These are phyloP conservation scores for Kwoniella heveanensis DNA, from an alignment of 768 basidiomycete species.

Conservation along the genomic window DNA sequence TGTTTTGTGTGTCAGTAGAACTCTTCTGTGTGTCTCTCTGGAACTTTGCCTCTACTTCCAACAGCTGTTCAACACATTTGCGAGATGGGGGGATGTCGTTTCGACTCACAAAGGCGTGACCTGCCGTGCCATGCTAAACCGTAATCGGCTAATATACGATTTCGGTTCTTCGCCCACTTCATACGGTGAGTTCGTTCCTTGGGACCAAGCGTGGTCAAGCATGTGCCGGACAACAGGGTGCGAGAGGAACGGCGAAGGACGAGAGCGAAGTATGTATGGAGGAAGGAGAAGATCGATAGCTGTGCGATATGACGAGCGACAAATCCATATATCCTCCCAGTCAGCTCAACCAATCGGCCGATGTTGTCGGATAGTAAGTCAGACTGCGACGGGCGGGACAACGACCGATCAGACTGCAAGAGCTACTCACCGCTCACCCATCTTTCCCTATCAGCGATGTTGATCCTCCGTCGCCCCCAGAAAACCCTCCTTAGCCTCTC, in stretches of 20 bases:
- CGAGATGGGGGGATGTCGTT: not conserved
- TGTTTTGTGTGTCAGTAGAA: not conserved
- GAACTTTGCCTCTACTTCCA: too few relatives aligned
- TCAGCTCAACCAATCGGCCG: too few relatives aligned
- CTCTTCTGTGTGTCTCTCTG: not conserved
- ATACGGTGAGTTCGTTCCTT: not conserved
- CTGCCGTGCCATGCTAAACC: not conserved
- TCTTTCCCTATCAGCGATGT: not conserved
- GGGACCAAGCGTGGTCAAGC: slow-evolving; percentile 15
- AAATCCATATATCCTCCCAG: not conserved
- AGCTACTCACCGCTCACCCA: slow-evolving; percentile 17
- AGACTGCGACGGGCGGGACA: too few relatives aligned
- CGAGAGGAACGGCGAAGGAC: slow-evolving; percentile 25
- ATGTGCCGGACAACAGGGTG: slow-evolving; percentile 27
- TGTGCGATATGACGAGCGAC: too few relatives aligned
- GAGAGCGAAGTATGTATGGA: slow-evolving; percentile 7
- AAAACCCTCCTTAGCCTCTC: slow-evolving; percentile 17
- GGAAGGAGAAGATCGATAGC: slow-evolving; percentile 28
- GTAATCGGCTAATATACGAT: not conserved
- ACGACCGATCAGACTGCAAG: too few relatives aligned
- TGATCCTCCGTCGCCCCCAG: slow-evolving; percentile 22
- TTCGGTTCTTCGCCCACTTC: not conserved
- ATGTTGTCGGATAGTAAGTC: too few relatives aligned
- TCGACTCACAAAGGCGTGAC: slow-evolving; percentile 6
- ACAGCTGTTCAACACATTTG: too few relatives aligned